phyloP scores from a whole-genome alignment of 345 rosid species.

The Salix arbutifolia region DNA sequence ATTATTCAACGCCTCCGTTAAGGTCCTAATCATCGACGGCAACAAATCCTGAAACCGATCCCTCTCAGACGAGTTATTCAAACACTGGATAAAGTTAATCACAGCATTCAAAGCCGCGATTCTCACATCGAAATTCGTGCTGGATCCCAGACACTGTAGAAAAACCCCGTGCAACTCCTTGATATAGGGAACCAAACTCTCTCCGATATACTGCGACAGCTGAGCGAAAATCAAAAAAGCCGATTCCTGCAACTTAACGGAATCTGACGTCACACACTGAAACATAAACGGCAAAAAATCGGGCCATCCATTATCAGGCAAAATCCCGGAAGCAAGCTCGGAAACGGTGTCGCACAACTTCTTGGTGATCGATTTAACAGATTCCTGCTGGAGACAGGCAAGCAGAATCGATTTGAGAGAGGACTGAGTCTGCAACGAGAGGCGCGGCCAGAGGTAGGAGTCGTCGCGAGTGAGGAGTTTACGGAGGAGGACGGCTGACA shows the following conservation, averaged over 20 bases:
- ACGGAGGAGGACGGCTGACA: conserved; percentile 93
- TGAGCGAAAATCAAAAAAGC: conserved; percentile 90
- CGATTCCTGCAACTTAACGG: conserved; percentile 80
- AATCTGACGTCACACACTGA: conserved; percentile 80
- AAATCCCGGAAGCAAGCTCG: conserved; percentile 83
- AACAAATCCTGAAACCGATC: conserved; percentile 94
- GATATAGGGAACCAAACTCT: conserved; percentile 64
- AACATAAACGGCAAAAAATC: conserved; percentile 93
- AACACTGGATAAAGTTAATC: conserved; percentile 86
- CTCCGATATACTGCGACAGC: conserved; percentile 86
- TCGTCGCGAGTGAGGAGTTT: conserved; percentile 89
- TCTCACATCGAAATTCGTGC: conserved; percentile 69
- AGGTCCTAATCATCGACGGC: conserved; percentile 90
- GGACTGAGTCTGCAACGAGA: conserved; percentile 68
- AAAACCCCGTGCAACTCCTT: conserved; percentile 85
- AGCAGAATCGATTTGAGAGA: conserved; percentile 70
- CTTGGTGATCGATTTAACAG: conserved; percentile 68
- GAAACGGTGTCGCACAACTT: conserved; percentile 93
- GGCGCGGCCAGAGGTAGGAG: conserved; percentile 81
- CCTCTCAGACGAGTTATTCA: conserved; percentile 61
- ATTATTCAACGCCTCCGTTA: conserved; percentile 82
- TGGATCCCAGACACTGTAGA: conserved; percentile 59
- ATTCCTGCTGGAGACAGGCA: conserved; percentile 70
- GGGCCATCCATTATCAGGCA: conserved; percentile 91
- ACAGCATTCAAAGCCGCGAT: conserved; percentile 93